Evolutionary conservation across 805 yeast genomes (phyloP).

Genomic region (Cyberlindnera euphorbiiphila): DNA sequence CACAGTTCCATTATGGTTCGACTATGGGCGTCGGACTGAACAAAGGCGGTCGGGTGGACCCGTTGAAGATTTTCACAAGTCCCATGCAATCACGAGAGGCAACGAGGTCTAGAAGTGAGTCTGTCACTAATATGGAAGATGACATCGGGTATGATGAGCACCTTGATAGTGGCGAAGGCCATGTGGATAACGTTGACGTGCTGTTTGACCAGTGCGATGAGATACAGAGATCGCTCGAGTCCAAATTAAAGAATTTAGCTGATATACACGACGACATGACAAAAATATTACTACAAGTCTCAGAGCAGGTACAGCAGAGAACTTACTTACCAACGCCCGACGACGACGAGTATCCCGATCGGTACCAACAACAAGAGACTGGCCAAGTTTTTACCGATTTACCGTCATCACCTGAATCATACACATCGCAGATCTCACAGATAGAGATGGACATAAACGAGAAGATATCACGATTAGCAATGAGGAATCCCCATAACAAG

Average conservation of each 20-base stretch:
- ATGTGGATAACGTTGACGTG: conserved; percentile 2
- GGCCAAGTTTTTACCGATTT: conserved; percentile 4
- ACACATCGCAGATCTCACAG: conserved; percentile 17
- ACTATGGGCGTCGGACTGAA: conserved; percentile 9
- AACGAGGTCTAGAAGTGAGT: background rate
- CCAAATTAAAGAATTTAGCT: conserved; percentile 2
- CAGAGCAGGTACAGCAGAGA: background rate
- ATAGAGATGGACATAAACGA: conserved; percentile 21
- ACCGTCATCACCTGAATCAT: conserved; percentile 25
- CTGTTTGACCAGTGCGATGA: conserved; percentile 8
- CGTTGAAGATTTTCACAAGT: conserved; percentile 7
- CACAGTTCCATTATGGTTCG: conserved; percentile 3
- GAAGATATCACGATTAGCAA: conserved; percentile 14
- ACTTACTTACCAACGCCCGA: conserved; percentile 20
- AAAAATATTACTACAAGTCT: background rate
- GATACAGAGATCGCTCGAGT: conserved; percentile 4
- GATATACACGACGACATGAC: conserved; percentile 9
- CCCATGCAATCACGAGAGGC: background rate
- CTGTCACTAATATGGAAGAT: background rate
- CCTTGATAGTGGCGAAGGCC: background rate
- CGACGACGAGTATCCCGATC: conserved; percentile 11
- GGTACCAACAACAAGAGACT: conserved; percentile 1
- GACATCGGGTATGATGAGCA: background rate
- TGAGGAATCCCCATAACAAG: conserved; percentile 8
- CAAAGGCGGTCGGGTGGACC: conserved; percentile 3